Base-by-base conservation (phyloP, 257 asterid genomes). In the Jacaranda copaia region DNA sequence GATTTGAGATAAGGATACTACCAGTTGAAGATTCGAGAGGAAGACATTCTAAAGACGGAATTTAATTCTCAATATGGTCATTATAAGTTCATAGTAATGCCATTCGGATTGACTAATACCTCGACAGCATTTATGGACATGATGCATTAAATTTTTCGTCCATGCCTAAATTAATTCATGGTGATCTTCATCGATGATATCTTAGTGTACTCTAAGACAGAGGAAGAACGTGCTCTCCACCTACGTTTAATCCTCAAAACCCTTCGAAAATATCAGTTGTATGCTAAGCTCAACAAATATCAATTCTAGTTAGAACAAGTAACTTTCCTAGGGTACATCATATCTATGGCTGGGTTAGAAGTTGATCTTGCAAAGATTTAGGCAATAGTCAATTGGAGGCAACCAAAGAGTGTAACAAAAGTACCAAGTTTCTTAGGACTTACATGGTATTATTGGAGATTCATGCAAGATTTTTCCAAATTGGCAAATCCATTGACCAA, bases 181-280 rank as follows among this genome's bases (percentile, higher is more conserved):
- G n/a, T n/a, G 0, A 12, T 36, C 0, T 75, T 64, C 57, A 64
- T 75, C 3, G 80, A 51, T 57, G 75, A 42, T 19, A 67, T 67
- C 1, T 9, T 76, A 0, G 39, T 76, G 0, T 76, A 53, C 15
- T 76, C 80, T 1, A 39, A 5, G 4, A 13, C 8, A 4, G 5
- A 5, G 19, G 60, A 55, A 19, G 46, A 2, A 0, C 49, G 67
- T 42, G 75, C 3, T 0, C 5, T 3, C 3, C 69, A 56, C n/a
- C 13, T 76, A 14, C 14, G 5, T 2, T 0, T 35, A 11, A 14
- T 11, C 3, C 11, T 76, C 0, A 0, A 18, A 2, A 25, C 32
- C 2, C 32, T 25, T 25, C 2, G 32, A 25, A 25, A 2, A 25
- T 2, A 25, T 25, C 1, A 25, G 32, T 25, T 2, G 2, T 25